Conservation (phyloP, 2,329 filamentous ascomycete genomes). For the Gremmenia infestans region DNA sequence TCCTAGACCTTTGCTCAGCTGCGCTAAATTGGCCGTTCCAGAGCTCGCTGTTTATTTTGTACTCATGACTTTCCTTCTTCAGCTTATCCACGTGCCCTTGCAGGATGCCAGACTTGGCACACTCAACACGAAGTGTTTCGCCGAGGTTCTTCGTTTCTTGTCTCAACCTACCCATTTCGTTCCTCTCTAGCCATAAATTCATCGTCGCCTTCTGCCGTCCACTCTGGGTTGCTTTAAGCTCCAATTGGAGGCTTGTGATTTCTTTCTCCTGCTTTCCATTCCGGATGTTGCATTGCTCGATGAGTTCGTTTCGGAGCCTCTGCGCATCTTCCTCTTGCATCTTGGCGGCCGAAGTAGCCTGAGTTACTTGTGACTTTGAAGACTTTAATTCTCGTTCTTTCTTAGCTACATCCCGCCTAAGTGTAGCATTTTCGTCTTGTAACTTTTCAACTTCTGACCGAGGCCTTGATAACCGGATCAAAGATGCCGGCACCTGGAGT, state of each 20-base stretch:
- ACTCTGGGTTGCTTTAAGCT: too few relatives aligned
- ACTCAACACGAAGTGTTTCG: background rate
- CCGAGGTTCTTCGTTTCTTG: background rate
- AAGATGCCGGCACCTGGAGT: background rate
- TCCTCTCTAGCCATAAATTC: background rate
- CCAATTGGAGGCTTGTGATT: background rate
- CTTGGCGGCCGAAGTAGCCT: background rate
- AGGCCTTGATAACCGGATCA: background rate
- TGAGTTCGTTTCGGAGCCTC: background rate
- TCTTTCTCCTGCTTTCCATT: background rate
- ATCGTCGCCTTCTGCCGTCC: background rate
- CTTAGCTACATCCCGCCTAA: background rate
- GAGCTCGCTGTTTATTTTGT: background rate
- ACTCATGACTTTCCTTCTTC: background rate
- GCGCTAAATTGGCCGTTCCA: too few relatives aligned
- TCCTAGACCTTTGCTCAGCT: too few relatives aligned
- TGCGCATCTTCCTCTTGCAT: background rate
- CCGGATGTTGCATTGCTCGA: background rate
- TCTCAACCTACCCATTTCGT: background rate
- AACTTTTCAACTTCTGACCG: background rate
- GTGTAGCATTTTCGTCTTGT: background rate
- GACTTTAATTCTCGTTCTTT: constrained; percentile 2
- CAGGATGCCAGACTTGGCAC: background rate
- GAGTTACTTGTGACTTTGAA: background rate
- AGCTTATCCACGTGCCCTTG: background rate